phyloP scores from a whole-genome alignment of 139 green algal genomes.

The Deuterostichococcus epilithicus region DNA sequence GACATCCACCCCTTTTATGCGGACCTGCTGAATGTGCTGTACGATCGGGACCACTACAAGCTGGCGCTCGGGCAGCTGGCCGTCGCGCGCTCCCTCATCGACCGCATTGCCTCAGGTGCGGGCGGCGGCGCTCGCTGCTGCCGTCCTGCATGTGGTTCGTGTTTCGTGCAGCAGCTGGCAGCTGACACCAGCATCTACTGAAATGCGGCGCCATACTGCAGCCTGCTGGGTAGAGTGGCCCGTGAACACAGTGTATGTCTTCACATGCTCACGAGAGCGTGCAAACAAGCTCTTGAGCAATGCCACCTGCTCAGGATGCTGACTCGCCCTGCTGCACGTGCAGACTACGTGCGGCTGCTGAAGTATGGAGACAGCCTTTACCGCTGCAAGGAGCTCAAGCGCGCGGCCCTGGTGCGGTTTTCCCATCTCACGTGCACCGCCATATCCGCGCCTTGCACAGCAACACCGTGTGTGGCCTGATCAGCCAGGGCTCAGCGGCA shows the following conservation, averaged over 20 bases:
- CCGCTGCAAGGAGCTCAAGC: conserved; percentile 98
- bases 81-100: conserved; percentile 89
- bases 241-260: too few relatives aligned
- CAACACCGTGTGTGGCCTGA: too few relatives aligned
- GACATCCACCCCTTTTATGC: conserved; percentile 98
- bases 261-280: too few relatives aligned
- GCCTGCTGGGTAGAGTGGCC: too few relatives aligned
- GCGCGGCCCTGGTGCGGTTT: conserved; percentile 85
- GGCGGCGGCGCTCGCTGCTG: not conserved
- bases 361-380: conserved; percentile 99
- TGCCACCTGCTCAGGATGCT: too few relatives aligned
- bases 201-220: too few relatives aligned
- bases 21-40: conserved; percentile 99
- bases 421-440: not conserved
- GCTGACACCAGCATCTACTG: too few relatives aligned
- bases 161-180: too few relatives aligned
- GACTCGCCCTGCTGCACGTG: not conserved
- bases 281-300: too few relatives aligned
- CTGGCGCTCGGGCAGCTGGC: conserved; percentile 96
- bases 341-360: conserved; percentile 95
- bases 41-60: conserved; percentile 99
- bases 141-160: not conserved
- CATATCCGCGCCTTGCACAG: too few relatives aligned
- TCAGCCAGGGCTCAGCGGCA: not conserved
- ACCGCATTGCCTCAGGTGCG: conserved; percentile 83